Evolutionary conservation across 192 early-diverging fungal genomes (phyloP).

Genomic region (Umbelopsis sp.): DNA sequence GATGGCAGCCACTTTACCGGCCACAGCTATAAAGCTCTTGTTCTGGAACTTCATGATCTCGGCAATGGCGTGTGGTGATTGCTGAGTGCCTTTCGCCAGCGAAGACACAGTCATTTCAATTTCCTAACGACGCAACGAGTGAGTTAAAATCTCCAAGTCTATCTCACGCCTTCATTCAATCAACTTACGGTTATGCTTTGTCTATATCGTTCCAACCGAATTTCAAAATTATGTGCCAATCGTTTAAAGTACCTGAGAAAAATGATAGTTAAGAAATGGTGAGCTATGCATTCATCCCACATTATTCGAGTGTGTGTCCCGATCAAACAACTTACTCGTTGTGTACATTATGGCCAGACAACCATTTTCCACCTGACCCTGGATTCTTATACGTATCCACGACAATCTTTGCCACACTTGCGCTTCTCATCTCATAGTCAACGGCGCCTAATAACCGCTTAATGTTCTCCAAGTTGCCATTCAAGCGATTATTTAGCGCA

Average conservation of each 20-base stretch:
- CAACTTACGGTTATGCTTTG: slow-evolving; percentile 26
- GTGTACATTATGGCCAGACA: slow-evolving; percentile 32
- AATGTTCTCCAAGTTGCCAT: slow-evolving; percentile 20
- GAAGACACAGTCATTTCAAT: slow-evolving; percentile 33
- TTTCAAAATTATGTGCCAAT: slow-evolving; percentile 22
- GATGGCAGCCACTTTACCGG: slow-evolving; percentile 30
- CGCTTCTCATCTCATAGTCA: slow-evolving; percentile 31
- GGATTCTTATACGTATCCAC: slow-evolving; percentile 32
- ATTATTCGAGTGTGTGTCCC: too few relatives aligned
- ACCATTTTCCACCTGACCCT: slow-evolving; percentile 24
- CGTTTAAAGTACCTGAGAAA: slow-evolving; percentile 30
- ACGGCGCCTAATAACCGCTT: slow-evolving; percentile 25
- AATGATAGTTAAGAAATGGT: background rate
- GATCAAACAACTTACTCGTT: slow-evolving; percentile 29
- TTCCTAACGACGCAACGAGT: slow-evolving; percentile 15
- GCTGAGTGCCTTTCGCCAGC: slow-evolving; percentile 23
- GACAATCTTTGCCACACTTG: slow-evolving; percentile 23
- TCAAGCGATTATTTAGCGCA: slow-evolving; percentile 22
- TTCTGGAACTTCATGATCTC: slow-evolving; percentile 33
- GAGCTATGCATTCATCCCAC: too few relatives aligned
- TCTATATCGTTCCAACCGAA: slow-evolving; percentile 36
- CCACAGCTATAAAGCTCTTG: slow-evolving; percentile 32
- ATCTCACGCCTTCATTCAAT: too few relatives aligned
- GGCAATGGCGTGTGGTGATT: slow-evolving; percentile 38
- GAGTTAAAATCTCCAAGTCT: background rate